Percentiles rank a stretch among this genome's conserved stretches.
phyloP scores from a whole-genome alignment of 2,329 filamentous ascomycete species.

The Coniochaeta ligniaria region DNA sequence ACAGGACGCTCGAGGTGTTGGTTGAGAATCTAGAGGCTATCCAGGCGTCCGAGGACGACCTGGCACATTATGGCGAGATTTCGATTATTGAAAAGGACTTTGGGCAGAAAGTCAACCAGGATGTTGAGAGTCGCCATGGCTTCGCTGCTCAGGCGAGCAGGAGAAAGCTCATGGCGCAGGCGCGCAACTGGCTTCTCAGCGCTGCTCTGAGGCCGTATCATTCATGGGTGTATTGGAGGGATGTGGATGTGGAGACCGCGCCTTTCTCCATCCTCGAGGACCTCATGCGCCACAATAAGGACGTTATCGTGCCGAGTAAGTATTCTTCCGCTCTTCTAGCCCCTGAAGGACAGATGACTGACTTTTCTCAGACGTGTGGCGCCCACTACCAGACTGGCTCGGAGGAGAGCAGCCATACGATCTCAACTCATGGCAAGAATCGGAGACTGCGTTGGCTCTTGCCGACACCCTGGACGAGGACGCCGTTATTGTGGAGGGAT shows the following conservation, averaged over 20 bases:
- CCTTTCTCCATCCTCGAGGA: constrained; percentile 96
- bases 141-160: constrained; percentile 92
- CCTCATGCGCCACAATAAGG: constrained; percentile 97
- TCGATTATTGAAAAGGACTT: constrained; percentile 99
- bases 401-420: constrained; percentile 98
- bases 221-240: constrained; percentile 99
- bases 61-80: constrained; percentile 86
- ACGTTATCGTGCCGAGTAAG: constrained; percentile 96
- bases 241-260: constrained; percentile 96
- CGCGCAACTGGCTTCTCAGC: constrained; percentile 92
- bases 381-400: constrained; percentile 96
- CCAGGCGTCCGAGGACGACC: constrained; percentile 71
- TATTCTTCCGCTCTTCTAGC: constrained; percentile 17
- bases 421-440: constrained; percentile 98
- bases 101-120: constrained; percentile 94
- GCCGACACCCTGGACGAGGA: constrained; percentile 96
- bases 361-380: constrained; percentile 77
- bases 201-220: constrained; percentile 90
- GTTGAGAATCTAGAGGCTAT: constrained; percentile 68
- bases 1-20: constrained; percentile 73
- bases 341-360: constrained; percentile 10
- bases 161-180: constrained; percentile 96
- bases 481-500: constrained; percentile 96
- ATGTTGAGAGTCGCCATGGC: constrained; percentile 94
- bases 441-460: constrained; percentile 86